Evolutionary conservation across 2,329 filamentous ascomycete species (phyloP), one percentile per base, ranked within the genome.

Genomic region (Hymenoscyphus linearis): DNA sequence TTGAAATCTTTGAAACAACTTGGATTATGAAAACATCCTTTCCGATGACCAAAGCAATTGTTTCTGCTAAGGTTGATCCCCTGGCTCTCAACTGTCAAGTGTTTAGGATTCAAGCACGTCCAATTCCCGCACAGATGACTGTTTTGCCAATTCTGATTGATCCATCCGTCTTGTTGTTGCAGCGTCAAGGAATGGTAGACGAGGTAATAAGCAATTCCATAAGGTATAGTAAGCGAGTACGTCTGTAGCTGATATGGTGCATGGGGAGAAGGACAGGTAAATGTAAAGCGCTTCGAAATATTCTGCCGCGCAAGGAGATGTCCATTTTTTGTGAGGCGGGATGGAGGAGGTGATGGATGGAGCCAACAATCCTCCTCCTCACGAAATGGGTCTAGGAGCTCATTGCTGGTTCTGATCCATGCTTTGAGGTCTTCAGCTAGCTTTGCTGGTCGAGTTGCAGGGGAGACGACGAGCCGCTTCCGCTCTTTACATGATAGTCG

Each of bases 41-140:
- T 55, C 2, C 62, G 44, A 56, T 68, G 68, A 53, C 52, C 64
- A 57, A 72, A 72, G 61, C 71, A 73, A 22, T 61, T 65, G 18
- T 73, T 73, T 10, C 72, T 60, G 36, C 61, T 61, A 12, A 61
- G 54, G 53, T 73, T 73, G 26, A 66, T 59, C 18, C 4, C 55
- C 16, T 66, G 66, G 2, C 65, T 59, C 57, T 74, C 71, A 12
- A 73, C 62, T 1, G 67, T 70, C 0, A 67, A 63, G 61, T 73
- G 72, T 14, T 44, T 35, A 2, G 67, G 61, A 54, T 73, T 74
- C 14, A 69, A 59, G 50, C 72, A 74, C 3, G 65, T 70, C 70
- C 71, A 74, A 37, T 74, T 74, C 0, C 71, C 71, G 58, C 71
- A 74, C 0, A 73, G 63, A 59, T 74, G 71, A 50, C 68, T 71